Evolutionary conservation across 495 filamentous ascomycete species (phyloP), one percentile per base, ranked within the genome.

Genomic region (Penicillium salamii): DNA sequence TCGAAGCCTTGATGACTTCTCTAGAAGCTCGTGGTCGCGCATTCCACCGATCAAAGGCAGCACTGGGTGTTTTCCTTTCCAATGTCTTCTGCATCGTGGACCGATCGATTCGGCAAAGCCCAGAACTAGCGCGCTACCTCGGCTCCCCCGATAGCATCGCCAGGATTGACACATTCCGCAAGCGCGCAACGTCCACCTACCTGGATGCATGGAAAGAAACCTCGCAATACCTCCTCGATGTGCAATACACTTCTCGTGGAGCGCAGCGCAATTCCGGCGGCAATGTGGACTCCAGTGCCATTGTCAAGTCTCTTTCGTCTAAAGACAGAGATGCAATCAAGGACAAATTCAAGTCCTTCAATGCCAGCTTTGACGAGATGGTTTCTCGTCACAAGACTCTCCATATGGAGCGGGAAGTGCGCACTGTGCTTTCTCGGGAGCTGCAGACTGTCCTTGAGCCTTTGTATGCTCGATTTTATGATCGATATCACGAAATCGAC

Each of bases 291-390:
- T 91, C 87, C 7, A 82, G 83, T 13, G 85, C 84, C 9, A 87
- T 97, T 43, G 75, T 96, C 57, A 93, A 95, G 64, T 78, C 79
- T 5, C 74, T 98, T 7, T 82, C 78, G 41, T 88, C 84, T 59
- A 95, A 93, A 63, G 93, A 97, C 55, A 93, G 90, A 61, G 93
- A 97, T 61, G 86, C 83, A 11, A 92, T 97, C 67, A 99, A 97
- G 69, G 87, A 90, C 61, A 97, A 97, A 67, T 97, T 96, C 68
- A 84, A 84, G 56, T 79, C 83, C 19, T 99, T 99, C 76, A 99
- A 99, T 63, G 68, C 78, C 7, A 84, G 75, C 54, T 97, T 99
- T 59, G 95, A 99, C 39, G 90, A 95, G 7, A 75, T 96, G 65
- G 81, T 95, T 7, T 54, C 78, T 26, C 82, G 80, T 49, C 95